Evolutionary conservation across 2,329 filamentous ascomycete species (phyloP).

Genomic region (Pseudodiploospora longispora): DNA sequence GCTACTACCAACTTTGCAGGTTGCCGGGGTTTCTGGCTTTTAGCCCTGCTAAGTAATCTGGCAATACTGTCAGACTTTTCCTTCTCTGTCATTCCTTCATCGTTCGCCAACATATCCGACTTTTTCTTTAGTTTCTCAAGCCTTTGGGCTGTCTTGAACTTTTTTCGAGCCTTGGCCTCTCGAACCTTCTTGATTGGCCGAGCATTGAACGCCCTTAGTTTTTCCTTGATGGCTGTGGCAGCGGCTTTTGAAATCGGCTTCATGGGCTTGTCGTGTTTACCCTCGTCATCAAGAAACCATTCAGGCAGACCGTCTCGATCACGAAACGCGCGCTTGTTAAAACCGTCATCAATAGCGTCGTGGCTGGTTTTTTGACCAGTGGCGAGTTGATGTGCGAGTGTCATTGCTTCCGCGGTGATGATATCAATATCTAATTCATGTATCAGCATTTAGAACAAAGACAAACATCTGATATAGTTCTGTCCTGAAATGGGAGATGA

Average conservation of each 20-base stretch:
- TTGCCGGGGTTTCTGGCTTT: conserved; percentile 77
- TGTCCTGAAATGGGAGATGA: no score
- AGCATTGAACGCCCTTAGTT: conserved; percentile 84
- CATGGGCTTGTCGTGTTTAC: conserved; percentile 71
- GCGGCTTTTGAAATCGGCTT: conserved; percentile 89
- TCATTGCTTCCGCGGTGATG: conserved; percentile 99
- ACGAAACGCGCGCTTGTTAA: conserved; percentile 87
- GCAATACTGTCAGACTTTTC: conserved; percentile 85
- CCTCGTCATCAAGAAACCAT: conserved; percentile 96
- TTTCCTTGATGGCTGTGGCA: conserved; percentile 88
- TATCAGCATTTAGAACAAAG: not conserved
- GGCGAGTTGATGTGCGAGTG: conserved; percentile 83
- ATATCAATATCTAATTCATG: conserved; percentile 73
- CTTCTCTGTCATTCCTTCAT: conserved; percentile 89
- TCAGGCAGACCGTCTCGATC: conserved; percentile 88
- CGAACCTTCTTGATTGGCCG: conserved; percentile 98
- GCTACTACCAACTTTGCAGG: conserved; percentile 86
- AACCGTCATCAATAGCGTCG: conserved; percentile 82
- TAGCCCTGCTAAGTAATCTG: conserved; percentile 72
- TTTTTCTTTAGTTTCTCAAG: conserved; percentile 97
- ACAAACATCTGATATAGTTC: no score
- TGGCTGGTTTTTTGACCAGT: conserved; percentile 72
- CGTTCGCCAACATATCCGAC: conserved; percentile 78
- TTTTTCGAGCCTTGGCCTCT: conserved; percentile 94
- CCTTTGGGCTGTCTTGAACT: conserved; percentile 83